Evolutionary conservation across 1,139 yeast species (phyloP).

Genomic region (Oligophagozyma castellii): DNA sequence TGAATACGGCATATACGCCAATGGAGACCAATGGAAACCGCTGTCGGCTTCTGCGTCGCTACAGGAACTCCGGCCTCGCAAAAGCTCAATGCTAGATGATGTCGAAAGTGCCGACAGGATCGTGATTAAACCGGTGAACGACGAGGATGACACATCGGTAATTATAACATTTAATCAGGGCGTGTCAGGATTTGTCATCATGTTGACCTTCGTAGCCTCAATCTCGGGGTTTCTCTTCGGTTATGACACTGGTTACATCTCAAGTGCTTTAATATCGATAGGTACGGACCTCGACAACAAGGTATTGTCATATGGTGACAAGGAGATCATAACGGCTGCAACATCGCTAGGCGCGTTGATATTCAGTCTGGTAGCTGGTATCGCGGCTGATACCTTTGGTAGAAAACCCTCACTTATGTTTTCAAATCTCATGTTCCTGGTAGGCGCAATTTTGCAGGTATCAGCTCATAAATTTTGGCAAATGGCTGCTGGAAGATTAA

Average conservation of each 20-base stretch:
- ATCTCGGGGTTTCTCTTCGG: slow-evolving; percentile 95
- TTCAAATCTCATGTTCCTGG: slow-evolving; percentile 64
- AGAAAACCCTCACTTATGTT: slow-evolving; percentile 69
- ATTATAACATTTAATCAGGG: slow-evolving; percentile 31
- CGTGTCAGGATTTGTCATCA: slow-evolving; percentile 52
- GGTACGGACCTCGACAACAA: slow-evolving; percentile 55
- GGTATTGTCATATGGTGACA: slow-evolving; percentile 54
- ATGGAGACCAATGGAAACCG: too few relatives aligned
- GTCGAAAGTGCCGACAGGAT: slow-evolving; percentile 12
- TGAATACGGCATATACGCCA: too few relatives aligned
- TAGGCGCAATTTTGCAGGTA: slow-evolving; percentile 76
- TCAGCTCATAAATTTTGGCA: slow-evolving; percentile 74
- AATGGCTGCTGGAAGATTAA: slow-evolving; percentile 80
- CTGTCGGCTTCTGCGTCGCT: too few relatives aligned
- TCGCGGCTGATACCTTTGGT: slow-evolving; percentile 68
- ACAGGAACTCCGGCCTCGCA: too few relatives aligned
- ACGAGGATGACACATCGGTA: slow-evolving; percentile 30
- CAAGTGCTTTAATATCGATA: slow-evolving; percentile 77
- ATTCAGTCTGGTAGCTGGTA: slow-evolving; percentile 66
- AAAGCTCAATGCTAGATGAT: too few relatives aligned
- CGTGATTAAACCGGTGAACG: slow-evolving; percentile 27
- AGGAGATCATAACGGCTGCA: slow-evolving; percentile 87
- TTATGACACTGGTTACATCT: slow-evolving; percentile 90
- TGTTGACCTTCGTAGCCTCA: slow-evolving; percentile 66
- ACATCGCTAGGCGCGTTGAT: slow-evolving; percentile 85